A percentile compares a stretch with the other conserved stretches of the same genome.
phyloP scores from a whole-genome alignment of 108 stramenopile species.

The Thalassiosira profunda region DNA sequence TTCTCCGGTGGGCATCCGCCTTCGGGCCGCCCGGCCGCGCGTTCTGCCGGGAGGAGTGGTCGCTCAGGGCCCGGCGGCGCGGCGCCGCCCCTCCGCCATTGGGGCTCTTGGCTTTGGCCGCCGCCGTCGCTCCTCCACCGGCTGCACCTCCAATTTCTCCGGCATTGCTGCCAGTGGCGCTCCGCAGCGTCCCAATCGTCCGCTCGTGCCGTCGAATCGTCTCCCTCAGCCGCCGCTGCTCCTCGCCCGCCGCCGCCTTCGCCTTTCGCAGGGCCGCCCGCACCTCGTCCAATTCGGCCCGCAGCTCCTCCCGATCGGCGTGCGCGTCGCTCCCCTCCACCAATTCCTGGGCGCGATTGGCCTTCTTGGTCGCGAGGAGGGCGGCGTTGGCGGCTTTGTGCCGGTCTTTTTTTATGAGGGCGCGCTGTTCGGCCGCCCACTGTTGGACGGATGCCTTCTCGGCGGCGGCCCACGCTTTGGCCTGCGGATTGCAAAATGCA shows the following conservation, averaged over 20 bases:
- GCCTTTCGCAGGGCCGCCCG: slow-evolving; percentile 69
- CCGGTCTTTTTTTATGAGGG: slow-evolving; percentile 40
- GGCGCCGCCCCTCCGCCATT: background rate
- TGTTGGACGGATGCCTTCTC: slow-evolving; percentile 47
- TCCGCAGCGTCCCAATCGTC: slow-evolving; percentile 19
- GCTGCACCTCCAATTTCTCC: no score
- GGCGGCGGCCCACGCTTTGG: slow-evolving; percentile 53
- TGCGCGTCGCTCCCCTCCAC: background rate
- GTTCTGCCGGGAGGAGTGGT: slow-evolving; percentile 15
- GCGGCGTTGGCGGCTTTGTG: slow-evolving; percentile 57
- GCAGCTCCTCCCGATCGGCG: slow-evolving; percentile 26
- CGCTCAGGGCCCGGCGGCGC: background rate
- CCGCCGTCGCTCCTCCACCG: background rate
- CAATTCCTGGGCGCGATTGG: slow-evolving; percentile 13
- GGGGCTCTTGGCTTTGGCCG: background rate
- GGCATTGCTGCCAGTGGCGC: no score
- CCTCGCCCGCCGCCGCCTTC: slow-evolving; percentile 53
- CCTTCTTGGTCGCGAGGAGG: slow-evolving; percentile 40
- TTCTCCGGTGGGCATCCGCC: background rate
- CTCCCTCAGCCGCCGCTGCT: slow-evolving; percentile 38
- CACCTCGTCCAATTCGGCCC: slow-evolving; percentile 68
- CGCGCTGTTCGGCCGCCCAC: slow-evolving; percentile 49
- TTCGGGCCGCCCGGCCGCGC: background rate
- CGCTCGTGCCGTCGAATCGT: slow-evolving; percentile 35
- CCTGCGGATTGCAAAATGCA: slow-evolving; percentile 9